Evolutionary conservation across 1,284 basidiomycete species (phyloP), one percentile per base, ranked within the genome.

Genomic region (Rhodotorula sp.): DNA sequence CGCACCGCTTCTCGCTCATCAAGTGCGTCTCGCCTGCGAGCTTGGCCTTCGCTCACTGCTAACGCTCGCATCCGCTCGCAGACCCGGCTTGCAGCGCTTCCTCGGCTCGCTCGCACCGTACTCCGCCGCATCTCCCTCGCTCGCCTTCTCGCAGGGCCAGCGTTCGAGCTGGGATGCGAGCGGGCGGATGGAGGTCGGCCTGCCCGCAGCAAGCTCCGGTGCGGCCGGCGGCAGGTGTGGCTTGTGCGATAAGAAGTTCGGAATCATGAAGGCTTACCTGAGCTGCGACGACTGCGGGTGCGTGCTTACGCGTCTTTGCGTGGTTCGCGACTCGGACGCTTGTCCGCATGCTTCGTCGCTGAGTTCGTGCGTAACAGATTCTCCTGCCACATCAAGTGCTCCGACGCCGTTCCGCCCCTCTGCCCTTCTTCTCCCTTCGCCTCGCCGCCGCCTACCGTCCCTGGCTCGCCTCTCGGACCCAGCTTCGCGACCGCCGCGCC

Each of bases 271-370:
- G 79, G 88, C 91, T 27, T 87, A 90, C 45, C 82, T 95, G 45
- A 88, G 91, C 78, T 95, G 93, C 80, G 93, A 96, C 81, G 93
- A 95, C 81, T 96, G 93, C 82, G 87, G 88, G 27, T 80, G 45
- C 55, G 70, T 55, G 12, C 16, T 42, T 14, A 13, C 23, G 2
- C 90, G 74, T 84, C 86, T 88, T 90, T 71, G 68, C 86, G 2
- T 7, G 34, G 7, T 14, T 3, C 34, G 44, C 19, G 27, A 9
- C 4, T 7, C 42, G 54, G 10, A 48, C 9, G 23, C 42, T 49
- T 46, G 25, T 23, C 7, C n/a, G 12, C 48, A 21, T 41, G 7
- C 25, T 10, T 12, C 48, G 44, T 12, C 23, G 42, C 61, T 54
- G 5, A 14, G 27, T 7, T 25, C 17, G 0, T 25, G 12, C 14